A percentile compares a stretch with the other conserved stretches of the same genome.
These are phyloP conservation scores for Malbranchea cinnamomea DNA, from an alignment of 2,329 filamentous ascomycete species.

Conservation along the genomic window DNA sequence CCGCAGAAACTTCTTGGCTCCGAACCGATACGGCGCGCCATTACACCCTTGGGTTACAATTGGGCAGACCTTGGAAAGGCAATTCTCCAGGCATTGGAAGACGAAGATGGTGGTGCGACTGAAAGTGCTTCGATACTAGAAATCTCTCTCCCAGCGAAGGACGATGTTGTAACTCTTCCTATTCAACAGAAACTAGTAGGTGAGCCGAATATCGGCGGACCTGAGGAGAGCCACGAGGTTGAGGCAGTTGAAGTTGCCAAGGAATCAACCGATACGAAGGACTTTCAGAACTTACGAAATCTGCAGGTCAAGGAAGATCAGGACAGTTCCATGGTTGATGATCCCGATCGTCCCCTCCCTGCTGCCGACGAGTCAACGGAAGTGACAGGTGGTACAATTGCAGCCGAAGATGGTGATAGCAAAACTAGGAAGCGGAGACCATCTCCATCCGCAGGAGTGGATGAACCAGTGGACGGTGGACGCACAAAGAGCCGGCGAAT, in stretches of 20 bases:
- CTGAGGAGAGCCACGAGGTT: background rate
- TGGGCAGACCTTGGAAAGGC: constrained; percentile 36
- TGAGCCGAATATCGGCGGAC: background rate
- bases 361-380: constrained; percentile 10
- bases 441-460: constrained; percentile 42
- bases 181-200: constrained; percentile 1
- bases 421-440: constrained; percentile 44
- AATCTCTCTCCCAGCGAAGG: constrained; percentile 25
- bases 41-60: constrained; percentile 20
- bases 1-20: constrained; percentile 22
- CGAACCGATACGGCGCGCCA: constrained; percentile 23
- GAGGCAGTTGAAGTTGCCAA: constrained; percentile 1
- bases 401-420: constrained; percentile 20
- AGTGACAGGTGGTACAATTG: constrained; percentile 13
- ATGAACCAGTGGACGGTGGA: constrained; percentile 41
- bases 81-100: constrained; percentile 29
- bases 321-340: background rate
- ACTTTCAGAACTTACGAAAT: too few relatives aligned
- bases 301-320: too few relatives aligned
- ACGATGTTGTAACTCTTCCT: constrained; percentile 13
- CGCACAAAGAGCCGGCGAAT: constrained; percentile 46
- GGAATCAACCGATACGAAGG: background rate
- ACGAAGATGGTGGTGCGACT: too few relatives aligned
- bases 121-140: too few relatives aligned
- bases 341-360: background rate